phyloP scores from a whole-genome alignment of 495 filamentous ascomycete species.

The Lophium mytilinum region DNA sequence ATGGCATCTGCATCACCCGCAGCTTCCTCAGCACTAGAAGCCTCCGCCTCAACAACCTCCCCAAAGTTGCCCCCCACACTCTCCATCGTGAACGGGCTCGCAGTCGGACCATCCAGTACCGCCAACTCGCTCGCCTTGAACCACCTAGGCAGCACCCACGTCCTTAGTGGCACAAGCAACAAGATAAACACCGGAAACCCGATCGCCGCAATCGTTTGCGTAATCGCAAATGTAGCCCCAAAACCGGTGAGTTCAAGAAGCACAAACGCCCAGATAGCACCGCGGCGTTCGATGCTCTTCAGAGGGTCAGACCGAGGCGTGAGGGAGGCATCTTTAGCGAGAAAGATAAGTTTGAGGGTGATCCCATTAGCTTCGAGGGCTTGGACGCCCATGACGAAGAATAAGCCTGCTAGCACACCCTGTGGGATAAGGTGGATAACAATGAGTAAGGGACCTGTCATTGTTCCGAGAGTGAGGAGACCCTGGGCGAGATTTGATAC shows the following conservation, averaged over 20 bases:
- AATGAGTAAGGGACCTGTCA: conserved; percentile 75
- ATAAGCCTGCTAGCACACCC: conserved; percentile 78
- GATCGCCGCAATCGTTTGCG: conserved; percentile 89
- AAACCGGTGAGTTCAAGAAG: conserved; percentile 71
- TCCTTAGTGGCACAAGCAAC: conserved; percentile 66
- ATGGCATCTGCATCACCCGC: conserved; percentile 1
- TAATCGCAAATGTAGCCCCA: conserved; percentile 85
- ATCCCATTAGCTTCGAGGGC: conserved; percentile 57
- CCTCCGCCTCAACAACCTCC: conserved; percentile 20
- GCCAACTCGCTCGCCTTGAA: conserved; percentile 61
- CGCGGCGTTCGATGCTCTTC: conserved; percentile 45
- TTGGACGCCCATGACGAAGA: conserved; percentile 77
- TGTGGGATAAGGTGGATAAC: conserved; percentile 83
- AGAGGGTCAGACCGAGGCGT: conserved; percentile 61
- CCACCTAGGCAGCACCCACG: conserved; percentile 61
- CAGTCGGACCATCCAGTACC: conserved; percentile 69
- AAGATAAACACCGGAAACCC: conserved; percentile 85
- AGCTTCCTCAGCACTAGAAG: not conserved
- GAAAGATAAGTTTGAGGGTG: conserved; percentile 69
- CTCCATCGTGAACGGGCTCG: conserved; percentile 80
- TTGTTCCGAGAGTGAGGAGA: conserved; percentile 75
- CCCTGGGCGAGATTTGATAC: conserved; percentile 80
- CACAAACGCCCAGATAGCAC: conserved; percentile 64
- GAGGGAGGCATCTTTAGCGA: conserved; percentile 57
- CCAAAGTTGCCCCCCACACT: conserved; percentile 67